Evolutionary conservation across 176 grass and related monocot genomes (phyloP).

Genomic region (Coix lacrymajobi): DNA sequence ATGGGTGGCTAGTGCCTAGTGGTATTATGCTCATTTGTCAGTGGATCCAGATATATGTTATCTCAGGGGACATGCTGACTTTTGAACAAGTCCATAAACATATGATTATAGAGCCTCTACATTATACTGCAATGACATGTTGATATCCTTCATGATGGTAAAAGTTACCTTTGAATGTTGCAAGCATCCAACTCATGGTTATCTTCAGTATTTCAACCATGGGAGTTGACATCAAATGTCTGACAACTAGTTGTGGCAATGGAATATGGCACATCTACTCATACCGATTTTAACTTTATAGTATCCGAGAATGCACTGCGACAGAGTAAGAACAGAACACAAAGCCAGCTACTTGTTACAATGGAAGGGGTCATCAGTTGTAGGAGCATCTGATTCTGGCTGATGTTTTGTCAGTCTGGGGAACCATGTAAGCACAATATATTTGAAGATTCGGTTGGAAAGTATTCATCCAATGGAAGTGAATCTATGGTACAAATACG

Average conservation of each 20-base stretch:
- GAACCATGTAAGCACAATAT: not conserved
- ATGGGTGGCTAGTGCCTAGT: not conserved
- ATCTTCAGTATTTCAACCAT: not conserved
- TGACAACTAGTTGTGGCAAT: not conserved
- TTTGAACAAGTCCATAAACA: not conserved
- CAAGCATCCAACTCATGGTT: not conserved
- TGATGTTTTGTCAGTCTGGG: not conserved
- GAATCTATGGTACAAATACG: not conserved
- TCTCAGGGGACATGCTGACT: not conserved
- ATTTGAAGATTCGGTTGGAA: not conserved
- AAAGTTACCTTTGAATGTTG: not conserved
- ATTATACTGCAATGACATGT: not conserved
- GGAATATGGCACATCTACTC: not conserved
- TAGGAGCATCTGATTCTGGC: not conserved
- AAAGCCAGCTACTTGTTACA: not conserved
- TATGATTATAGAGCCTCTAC: not conserved
- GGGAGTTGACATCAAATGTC: conserved; percentile 5
- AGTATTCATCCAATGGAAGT: not conserved
- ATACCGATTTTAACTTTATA: not conserved
- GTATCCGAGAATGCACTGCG: not conserved
- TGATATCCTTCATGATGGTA: not conserved
- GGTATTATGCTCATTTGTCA: not conserved
- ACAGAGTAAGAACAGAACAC: not conserved
- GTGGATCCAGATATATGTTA: not conserved
- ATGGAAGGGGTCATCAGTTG: not conserved